A percentile compares a stretch with the other conserved stretches of the same genome.
These are phyloP conservation scores for Phytophthora nicotianae DNA, from an alignment of 352 stramenopile genomes.

Conservation along the genomic window DNA sequence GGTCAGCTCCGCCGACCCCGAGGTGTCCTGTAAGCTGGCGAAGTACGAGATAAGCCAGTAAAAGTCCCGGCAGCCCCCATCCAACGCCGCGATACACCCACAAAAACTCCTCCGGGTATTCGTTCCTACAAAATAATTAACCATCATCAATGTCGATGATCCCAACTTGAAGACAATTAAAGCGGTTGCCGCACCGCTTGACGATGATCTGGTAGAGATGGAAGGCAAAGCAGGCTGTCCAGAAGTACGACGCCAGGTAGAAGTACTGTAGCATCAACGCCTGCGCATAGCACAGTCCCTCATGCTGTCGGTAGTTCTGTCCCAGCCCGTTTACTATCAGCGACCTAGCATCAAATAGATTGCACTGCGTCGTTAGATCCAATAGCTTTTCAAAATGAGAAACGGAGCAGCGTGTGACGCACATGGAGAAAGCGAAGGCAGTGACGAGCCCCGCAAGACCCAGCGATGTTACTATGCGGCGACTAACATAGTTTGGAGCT, in stretches of 20 bases:
- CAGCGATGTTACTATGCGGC: slow-evolving; percentile 74
- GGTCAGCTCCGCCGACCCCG: slow-evolving; percentile 69
- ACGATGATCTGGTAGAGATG: slow-evolving; percentile 90
- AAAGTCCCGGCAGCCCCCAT: slow-evolving; percentile 68
- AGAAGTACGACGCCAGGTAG: slow-evolving; percentile 83
- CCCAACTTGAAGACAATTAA: background rate
- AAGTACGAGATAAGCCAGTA: slow-evolving; percentile 61
- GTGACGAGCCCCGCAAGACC: slow-evolving; percentile 65
- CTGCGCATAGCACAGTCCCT: slow-evolving; percentile 70
- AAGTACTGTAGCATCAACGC: slow-evolving; percentile 80
- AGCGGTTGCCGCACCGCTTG: slow-evolving; percentile 40
- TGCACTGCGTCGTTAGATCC: background rate
- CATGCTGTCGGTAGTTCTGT: slow-evolving; percentile 47
- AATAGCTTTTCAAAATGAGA: slow-evolving; percentile 3
- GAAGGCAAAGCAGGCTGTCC: slow-evolving; percentile 86
- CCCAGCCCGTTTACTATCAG: slow-evolving; percentile 58
- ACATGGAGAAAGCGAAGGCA: slow-evolving; percentile 69
- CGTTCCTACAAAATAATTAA: slow-evolving; percentile 46
- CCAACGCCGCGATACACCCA: slow-evolving; percentile 62
- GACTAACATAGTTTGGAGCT: slow-evolving; percentile 70
- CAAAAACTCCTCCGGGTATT: slow-evolving; percentile 75
- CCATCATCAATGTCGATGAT: background rate
- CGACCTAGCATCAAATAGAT: slow-evolving; percentile 40
- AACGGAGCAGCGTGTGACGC: slow-evolving; percentile 10
- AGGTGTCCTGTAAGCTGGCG: slow-evolving; percentile 74